These are phyloP conservation scores for Xylaria sp. DNA, from an alignment of 2,329 filamentous ascomycete species.

Conservation along the genomic window DNA sequence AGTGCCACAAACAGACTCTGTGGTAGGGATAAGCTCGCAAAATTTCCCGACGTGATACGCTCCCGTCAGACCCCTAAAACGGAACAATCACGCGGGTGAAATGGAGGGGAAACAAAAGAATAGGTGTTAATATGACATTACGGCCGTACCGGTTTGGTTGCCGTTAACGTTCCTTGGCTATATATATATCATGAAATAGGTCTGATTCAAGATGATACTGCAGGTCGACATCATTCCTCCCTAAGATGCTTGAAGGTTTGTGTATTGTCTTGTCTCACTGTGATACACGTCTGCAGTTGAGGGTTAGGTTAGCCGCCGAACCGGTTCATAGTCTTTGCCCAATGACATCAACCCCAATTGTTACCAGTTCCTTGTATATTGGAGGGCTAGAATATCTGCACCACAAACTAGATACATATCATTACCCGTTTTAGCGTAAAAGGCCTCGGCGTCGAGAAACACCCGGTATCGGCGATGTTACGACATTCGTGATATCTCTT, in stretches of 20 bases:
- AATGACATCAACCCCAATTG: no score
- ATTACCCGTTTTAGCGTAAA: background rate
- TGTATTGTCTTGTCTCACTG: background rate
- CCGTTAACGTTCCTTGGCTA: background rate
- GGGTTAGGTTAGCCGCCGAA: background rate
- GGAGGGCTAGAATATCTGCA: no score
- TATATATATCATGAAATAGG: background rate
- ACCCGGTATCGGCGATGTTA: no score
- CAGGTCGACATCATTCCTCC: background rate
- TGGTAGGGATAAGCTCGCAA: conserved; percentile 6
- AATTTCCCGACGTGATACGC: conserved; percentile 1
- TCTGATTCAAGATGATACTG: background rate
- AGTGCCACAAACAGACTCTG: background rate
- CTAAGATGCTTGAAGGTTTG: background rate
- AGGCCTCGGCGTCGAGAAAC: background rate
- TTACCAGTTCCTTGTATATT: no score
- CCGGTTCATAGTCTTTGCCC: background rate
- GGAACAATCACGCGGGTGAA: background rate
- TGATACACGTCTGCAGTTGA: background rate
- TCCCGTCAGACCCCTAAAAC: background rate
- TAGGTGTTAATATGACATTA: background rate
- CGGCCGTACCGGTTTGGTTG: background rate
- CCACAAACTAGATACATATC: no score
- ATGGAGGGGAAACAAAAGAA: background rate
- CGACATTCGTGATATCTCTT: background rate